phyloP scores from a whole-genome alignment of 805 yeast species.

The Allodekkera sacchari region DNA sequence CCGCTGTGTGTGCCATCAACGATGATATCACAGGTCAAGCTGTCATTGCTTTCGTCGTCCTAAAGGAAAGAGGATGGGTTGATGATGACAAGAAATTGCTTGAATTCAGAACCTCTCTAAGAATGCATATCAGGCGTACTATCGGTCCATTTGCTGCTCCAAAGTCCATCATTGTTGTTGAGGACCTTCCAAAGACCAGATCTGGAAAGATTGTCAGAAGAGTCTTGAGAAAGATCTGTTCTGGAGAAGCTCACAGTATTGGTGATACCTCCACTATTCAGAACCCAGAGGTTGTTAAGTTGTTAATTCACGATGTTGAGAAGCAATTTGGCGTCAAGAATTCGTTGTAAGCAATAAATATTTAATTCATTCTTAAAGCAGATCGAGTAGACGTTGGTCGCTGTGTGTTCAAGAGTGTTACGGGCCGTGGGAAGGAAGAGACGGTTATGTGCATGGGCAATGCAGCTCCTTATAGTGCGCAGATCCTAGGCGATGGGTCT shows the following conservation, averaged over 20 bases:
- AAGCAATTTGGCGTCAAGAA: constrained; percentile 30
- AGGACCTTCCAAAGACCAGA: constrained; percentile 95
- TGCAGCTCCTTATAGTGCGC: no score
- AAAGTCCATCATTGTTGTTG: constrained; percentile 68
- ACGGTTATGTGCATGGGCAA: no score
- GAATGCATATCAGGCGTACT: constrained; percentile 82
- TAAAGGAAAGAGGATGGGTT: constrained; percentile 44
- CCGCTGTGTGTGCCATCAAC: constrained; percentile 93
- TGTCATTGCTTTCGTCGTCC: constrained; percentile 86
- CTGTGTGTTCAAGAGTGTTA: no score
- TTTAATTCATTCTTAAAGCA: no score
- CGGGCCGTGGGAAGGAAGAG: no score
- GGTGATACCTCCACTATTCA: constrained; percentile 90
- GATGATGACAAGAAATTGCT: constrained; percentile 38
- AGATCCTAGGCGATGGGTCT: no score
- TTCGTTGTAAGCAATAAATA: no score
- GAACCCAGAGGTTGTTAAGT: constrained; percentile 77
- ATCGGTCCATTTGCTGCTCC: constrained; percentile 97
- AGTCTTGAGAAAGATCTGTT: constrained; percentile 84
- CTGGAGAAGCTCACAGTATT: constrained; percentile 85
- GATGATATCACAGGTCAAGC: constrained; percentile 98
- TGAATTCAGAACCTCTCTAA: constrained; percentile 62
- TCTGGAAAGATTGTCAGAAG: constrained; percentile 99
- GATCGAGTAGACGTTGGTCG: no score
- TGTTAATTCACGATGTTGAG: constrained; percentile 63